These are phyloP conservation scores for Boletus sp. DNA, from an alignment of 768 basidiomycete genomes.

Conservation along the genomic window DNA sequence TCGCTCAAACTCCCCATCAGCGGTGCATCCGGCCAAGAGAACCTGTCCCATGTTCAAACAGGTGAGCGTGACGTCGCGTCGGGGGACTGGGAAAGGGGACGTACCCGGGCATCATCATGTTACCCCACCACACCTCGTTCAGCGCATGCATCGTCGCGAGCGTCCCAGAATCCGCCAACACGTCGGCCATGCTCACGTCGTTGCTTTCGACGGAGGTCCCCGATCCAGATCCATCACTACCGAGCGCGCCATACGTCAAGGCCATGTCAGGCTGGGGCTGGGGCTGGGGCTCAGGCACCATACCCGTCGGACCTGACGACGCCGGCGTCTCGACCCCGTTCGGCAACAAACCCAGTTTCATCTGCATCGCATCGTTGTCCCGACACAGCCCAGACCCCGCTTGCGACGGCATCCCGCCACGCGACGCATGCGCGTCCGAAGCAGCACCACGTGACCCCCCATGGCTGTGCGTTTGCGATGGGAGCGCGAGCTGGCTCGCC, in stretches of 20 bases:
- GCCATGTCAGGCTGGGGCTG: constrained; percentile 41
- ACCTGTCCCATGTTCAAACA: too few species aligned
- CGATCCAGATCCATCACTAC: background rate
- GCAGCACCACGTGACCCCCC: constrained; percentile 28
- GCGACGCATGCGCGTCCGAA: constrained; percentile 27
- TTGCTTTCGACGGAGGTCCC: background rate
- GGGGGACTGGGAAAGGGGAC: too few species aligned
- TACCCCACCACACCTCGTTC: constrained; percentile 70
- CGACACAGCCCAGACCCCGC: constrained; percentile 15
- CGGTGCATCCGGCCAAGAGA: constrained; percentile 33
- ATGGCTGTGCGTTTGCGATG: constrained; percentile 14
- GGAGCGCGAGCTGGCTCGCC: constrained; percentile 30
- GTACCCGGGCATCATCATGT: constrained; percentile 82
- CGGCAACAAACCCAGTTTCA: constrained; percentile 15
- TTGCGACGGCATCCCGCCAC: constrained; percentile 13
- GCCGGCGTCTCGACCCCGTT: background rate
- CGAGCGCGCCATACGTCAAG: constrained; percentile 31
- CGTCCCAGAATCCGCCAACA: constrained; percentile 46
- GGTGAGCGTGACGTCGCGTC: too few species aligned
- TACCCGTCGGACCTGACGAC: background rate
- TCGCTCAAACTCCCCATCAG: constrained; percentile 23
- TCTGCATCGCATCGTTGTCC: constrained; percentile 32
- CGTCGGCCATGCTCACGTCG: constrained; percentile 26
- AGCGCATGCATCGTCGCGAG: constrained; percentile 72
- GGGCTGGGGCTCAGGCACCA: constrained; percentile 22